Base-by-base conservation (phyloP, 2,329 filamentous ascomycete species). In the Ascochyta koolunga region DNA sequence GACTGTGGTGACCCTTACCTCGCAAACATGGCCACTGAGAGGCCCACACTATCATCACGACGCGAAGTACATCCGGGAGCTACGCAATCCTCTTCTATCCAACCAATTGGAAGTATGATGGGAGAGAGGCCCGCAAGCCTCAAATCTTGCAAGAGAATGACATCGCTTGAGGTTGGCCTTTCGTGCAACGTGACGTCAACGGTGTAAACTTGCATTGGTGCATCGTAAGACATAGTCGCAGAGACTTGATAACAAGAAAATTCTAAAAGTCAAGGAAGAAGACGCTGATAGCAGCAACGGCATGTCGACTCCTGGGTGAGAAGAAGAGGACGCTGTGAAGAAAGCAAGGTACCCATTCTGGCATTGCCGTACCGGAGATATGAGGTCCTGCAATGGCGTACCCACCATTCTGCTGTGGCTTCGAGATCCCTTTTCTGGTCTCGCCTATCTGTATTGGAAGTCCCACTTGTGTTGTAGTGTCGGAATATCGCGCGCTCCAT, bases 401-500 rank as follows among this genome's bases (percentile, higher is more conserved):
- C 22, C 18, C 27, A 24, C 9, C 4, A 10, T 27, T 22, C 6
- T 21, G 18, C 19, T 21, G 35, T 49, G 45, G 45, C 45, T 54
- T 36, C 18, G 24, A 18, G 22, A 49, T 36, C 16, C 43, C 27
- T 45, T 36, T 25, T 25, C 40, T 21, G 38, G 16, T 36, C 44
- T 49, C 35, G 51, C 29, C 13, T 31, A 31, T 18, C 10, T 22
- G 44, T 49, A 54, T 48, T 40, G 51, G 15, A 36, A 39, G 45
- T 43, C 41, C 51, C 45, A 49, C 49, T 46, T 37, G 33, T 40
- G 38, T 44, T 44, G 44, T 43, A 39, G 39, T 27, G 39, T 43
- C n/a, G 27, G 21, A 5, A 39, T 5, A n/a, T 54, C 50, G 50
- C 50, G 50, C 50, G 39, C 50, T 10, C 50, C 50, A 38, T 48